These are phyloP conservation scores for Jacaranda copaia DNA, from an alignment of 257 asterid genomes.

Conservation along the genomic window DNA sequence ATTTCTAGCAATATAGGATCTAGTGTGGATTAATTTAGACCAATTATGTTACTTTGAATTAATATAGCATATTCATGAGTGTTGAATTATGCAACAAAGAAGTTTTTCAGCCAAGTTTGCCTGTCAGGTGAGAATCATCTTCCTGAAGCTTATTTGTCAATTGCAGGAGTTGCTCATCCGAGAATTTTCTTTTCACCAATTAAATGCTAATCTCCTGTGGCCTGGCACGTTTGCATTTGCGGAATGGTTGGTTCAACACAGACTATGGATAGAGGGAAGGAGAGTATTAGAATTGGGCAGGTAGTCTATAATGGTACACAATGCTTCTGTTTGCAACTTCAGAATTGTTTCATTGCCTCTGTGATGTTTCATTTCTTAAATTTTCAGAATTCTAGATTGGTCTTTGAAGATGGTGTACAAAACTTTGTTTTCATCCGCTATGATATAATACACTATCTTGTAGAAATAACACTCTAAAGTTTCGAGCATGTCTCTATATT, in stretches of 20 bases:
- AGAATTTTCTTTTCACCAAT: slow-evolving; percentile 88
- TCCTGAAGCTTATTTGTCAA: slow-evolving; percentile 19
- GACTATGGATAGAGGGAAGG: slow-evolving; percentile 66
- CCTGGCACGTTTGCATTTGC: slow-evolving; percentile 96
- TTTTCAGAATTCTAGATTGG: slow-evolving; percentile 4
- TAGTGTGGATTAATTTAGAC: too few species aligned
- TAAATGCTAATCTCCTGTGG: slow-evolving; percentile 95
- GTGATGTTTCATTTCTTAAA: slow-evolving; percentile 4
- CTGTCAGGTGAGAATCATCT: not conserved
- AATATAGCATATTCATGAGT: not conserved
- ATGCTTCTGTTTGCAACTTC: not conserved
- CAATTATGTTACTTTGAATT: not conserved
- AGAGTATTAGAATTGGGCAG: slow-evolving; percentile 85
- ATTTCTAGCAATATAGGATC: not conserved
- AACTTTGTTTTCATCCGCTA: not conserved
- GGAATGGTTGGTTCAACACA: slow-evolving; percentile 79
- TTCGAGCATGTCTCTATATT: not conserved
- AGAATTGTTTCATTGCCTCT: not conserved
- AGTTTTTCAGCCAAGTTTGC: not conserved
- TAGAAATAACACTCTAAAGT: not conserved
- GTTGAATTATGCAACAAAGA: slow-evolving; percentile 12
- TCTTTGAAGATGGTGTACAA: not conserved
- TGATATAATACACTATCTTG: not conserved
- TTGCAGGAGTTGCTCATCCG: slow-evolving; percentile 79
- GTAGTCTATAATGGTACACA: slow-evolving; percentile 40